These are phyloP conservation scores for Scolecobasidium constrictum DNA, from an alignment of 2,329 filamentous ascomycete species.

Conservation along the genomic window DNA sequence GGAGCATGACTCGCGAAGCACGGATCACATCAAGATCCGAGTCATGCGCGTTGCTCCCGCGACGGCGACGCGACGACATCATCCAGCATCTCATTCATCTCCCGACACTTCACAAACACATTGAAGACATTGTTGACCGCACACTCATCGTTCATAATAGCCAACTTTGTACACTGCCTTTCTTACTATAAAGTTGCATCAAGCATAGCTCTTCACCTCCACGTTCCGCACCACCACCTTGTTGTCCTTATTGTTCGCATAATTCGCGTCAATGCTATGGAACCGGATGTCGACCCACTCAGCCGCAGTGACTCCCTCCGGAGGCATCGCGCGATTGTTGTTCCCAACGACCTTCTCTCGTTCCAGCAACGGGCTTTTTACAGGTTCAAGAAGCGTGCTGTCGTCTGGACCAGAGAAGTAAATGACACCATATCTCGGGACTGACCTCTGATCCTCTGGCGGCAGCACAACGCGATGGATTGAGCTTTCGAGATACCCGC, in stretches of 20 bases:
- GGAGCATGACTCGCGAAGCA: too few species aligned
- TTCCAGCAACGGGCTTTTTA: constrained; percentile 30
- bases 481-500: constrained; percentile 7
- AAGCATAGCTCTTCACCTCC: not conserved
- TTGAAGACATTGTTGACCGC: too few species aligned
- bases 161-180: too few species aligned
- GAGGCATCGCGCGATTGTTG: constrained; percentile 4
- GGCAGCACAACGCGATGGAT: constrained; percentile 9
- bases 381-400: constrained; percentile 11
- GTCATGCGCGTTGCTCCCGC: too few species aligned
- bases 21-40: too few species aligned
- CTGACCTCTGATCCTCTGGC: constrained; percentile 5
- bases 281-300: constrained; percentile 6
- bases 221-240: constrained; percentile 6
- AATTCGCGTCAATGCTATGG: constrained; percentile 5
- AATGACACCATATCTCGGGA: constrained; percentile 2
- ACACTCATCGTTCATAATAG: too few species aligned
- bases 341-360: not conserved
- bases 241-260: constrained; percentile 6
- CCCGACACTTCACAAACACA: too few species aligned
- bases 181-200: too few species aligned
- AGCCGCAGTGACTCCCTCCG: constrained; percentile 2
- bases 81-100: too few species aligned
- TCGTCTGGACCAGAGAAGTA: constrained; percentile 8
- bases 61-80: too few species aligned